These are phyloP conservation scores for Penicillium sp. DNA, from an alignment of 2,329 filamentous ascomycete genomes.

Conservation along the genomic window DNA sequence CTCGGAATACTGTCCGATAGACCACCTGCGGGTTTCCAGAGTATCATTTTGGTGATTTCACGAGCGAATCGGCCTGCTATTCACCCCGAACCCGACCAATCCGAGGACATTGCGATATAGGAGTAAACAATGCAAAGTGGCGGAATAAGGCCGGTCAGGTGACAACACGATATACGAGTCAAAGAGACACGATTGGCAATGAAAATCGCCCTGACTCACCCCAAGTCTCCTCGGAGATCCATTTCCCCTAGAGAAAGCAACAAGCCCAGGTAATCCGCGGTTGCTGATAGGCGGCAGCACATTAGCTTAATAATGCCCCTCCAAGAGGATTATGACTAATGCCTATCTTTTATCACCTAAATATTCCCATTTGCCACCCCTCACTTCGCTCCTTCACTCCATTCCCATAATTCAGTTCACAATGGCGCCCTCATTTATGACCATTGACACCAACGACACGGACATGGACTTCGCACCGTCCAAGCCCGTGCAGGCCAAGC, in stretches of 20 bases:
- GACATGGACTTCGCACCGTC: slow-evolving; percentile 52
- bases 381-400: slow-evolving; percentile 12
- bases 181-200: neutral
- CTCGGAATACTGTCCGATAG: neutral
- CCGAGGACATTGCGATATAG: neutral
- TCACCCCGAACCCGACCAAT: no score
- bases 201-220: neutral
- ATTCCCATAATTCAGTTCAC: neutral
- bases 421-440: slow-evolving; percentile 44
- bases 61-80: no score
- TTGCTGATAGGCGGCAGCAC: slow-evolving; percentile 3
- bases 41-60: no score
- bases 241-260: neutral
- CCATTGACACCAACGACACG: slow-evolving; percentile 56
- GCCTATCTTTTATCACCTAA: slow-evolving; percentile 11
- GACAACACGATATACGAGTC: neutral
- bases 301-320: neutral
- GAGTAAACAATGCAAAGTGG: neutral
- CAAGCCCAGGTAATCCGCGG: slow-evolving; percentile 12
- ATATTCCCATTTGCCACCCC: slow-evolving; percentile 26
- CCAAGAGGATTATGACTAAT: slow-evolving; percentile 21
- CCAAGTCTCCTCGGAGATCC: neutral
- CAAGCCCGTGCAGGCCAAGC: slow-evolving; percentile 36
- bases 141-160: neutral
- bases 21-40: neutral